Conservation (phyloP, 495 filamentous ascomycete species). For the Penicillium ucsense region DNA sequence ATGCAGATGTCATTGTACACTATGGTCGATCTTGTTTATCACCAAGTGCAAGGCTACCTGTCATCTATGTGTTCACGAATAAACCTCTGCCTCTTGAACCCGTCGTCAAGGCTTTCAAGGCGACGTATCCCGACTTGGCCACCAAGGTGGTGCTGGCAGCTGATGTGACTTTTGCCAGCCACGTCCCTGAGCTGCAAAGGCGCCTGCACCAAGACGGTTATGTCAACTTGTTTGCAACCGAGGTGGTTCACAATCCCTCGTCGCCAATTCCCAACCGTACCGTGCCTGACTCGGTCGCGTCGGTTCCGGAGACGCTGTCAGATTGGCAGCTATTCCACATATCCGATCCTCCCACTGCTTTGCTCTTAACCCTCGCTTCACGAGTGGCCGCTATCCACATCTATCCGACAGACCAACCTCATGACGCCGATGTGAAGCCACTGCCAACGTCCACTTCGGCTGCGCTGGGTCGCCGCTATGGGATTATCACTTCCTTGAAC, state of each 20-base stretch:
- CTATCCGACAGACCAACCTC: slow-evolving; percentile 46
- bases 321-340: slow-evolving; percentile 85
- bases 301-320: slow-evolving; percentile 42
- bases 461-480: slow-evolving; percentile 77
- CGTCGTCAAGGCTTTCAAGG: slow-evolving; percentile 53
- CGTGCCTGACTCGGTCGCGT: slow-evolving; percentile 41
- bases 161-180: slow-evolving; percentile 74
- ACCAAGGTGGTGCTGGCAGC: slow-evolving; percentile 74
- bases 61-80: slow-evolving; percentile 84
- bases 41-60: slow-evolving; percentile 78
- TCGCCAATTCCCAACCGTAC: slow-evolving; percentile 80
- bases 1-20: slow-evolving; percentile 87
- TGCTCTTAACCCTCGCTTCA: slow-evolving; percentile 80
- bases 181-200: slow-evolving; percentile 46
- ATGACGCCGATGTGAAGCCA: slow-evolving; percentile 27
- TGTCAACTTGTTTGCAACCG: slow-evolving; percentile 54
- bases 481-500: slow-evolving; percentile 68
- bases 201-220: slow-evolving; percentile 54
- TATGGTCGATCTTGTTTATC: slow-evolving; percentile 90
- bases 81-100: slow-evolving; percentile 50
- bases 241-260: slow-evolving; percentile 67
- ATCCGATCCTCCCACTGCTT: slow-evolving; percentile 69
- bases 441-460: slow-evolving; percentile 41
- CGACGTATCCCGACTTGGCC: slow-evolving; percentile 51
- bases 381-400: slow-evolving; percentile 72